Percentiles rank a stretch among this genome's conserved stretches.
Evolutionary conservation across 2,329 filamentous ascomycete genomes (phyloP).

Genomic region (Lecanosticta acicola): DNA sequence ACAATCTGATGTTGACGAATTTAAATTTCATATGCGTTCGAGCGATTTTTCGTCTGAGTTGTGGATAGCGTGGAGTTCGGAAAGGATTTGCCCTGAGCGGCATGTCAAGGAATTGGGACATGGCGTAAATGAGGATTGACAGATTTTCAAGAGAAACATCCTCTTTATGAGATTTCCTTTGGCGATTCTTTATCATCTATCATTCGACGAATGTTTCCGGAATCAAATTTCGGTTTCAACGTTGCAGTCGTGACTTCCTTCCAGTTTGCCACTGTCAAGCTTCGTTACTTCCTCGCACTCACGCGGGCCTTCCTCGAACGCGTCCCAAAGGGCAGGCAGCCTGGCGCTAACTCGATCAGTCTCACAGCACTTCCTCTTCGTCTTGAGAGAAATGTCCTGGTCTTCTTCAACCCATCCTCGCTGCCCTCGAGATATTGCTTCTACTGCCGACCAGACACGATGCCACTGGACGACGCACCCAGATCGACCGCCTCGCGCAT

Average conservation of each 20-base stretch:
- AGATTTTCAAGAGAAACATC: too few relatives aligned
- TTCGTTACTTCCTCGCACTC: not conserved
- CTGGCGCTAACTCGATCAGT: too few relatives aligned
- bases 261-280: not conserved
- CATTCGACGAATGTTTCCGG: too few relatives aligned
- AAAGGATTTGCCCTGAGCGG: conserved; percentile 2
- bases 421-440: too few relatives aligned
- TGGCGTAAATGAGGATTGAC: not conserved
- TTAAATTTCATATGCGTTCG: conserved; percentile 13
- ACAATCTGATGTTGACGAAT: conserved; percentile 14
- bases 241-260: not conserved
- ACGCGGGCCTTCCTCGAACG: conserved; percentile 4
- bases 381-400: too few relatives aligned
- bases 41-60: conserved; percentile 10
- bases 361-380: not conserved
- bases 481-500: not conserved
- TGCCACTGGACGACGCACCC: not conserved
- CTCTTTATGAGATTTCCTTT: not conserved
- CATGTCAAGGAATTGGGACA: not conserved
- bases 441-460: not conserved
- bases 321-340: not conserved
- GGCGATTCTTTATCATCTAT: not conserved
- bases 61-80: conserved; percentile 15
- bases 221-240: not conserved
- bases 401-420: not conserved